Conservation (phyloP, 345 rosid species). For the Acer yangbiense region DNA sequence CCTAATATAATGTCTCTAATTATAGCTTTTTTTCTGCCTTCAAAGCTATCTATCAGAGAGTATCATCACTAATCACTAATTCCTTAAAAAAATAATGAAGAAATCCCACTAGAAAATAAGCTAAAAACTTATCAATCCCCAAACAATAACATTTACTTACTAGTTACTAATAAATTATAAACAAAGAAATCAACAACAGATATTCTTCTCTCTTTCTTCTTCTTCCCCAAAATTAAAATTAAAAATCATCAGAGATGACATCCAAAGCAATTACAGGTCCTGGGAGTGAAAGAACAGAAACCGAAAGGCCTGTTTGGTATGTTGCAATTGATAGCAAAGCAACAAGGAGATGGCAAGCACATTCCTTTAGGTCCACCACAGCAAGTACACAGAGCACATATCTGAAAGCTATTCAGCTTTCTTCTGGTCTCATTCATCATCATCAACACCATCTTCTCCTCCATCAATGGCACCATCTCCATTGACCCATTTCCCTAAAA, state of each 20-base stretch:
- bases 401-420: slow-evolving; percentile 78
- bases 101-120: slow-evolving; percentile 32
- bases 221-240: slow-evolving; percentile 27
- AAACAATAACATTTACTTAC: slow-evolving; percentile 9
- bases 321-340: slow-evolving; percentile 96
- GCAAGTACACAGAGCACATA: slow-evolving; percentile 94
- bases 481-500: slow-evolving; percentile 53
- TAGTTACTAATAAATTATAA: slow-evolving; percentile 15
- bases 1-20: slow-evolving; percentile 28
- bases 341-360: slow-evolving; percentile 90
- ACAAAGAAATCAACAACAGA: slow-evolving; percentile 57
- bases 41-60: slow-evolving; percentile 10
- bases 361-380: slow-evolving; percentile 84
- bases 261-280: slow-evolving; percentile 89
- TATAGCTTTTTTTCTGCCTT: slow-evolving; percentile 6
- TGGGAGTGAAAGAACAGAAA: slow-evolving; percentile 96
- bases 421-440: slow-evolving; percentile 73
- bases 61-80: slow-evolving; percentile 20
- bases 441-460: slow-evolving; percentile 59
- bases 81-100: slow-evolving; percentile 34
- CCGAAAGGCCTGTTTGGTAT: slow-evolving; percentile 97
- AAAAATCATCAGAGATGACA: slow-evolving; percentile 64
- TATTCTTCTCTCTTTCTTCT: slow-evolving; percentile 25
- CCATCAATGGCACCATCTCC: slow-evolving; percentile 57
- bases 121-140: slow-evolving; percentile 33